Conservation (phyloP, 2,329 filamentous ascomycete species). For the Hyphodiscus sp. region DNA sequence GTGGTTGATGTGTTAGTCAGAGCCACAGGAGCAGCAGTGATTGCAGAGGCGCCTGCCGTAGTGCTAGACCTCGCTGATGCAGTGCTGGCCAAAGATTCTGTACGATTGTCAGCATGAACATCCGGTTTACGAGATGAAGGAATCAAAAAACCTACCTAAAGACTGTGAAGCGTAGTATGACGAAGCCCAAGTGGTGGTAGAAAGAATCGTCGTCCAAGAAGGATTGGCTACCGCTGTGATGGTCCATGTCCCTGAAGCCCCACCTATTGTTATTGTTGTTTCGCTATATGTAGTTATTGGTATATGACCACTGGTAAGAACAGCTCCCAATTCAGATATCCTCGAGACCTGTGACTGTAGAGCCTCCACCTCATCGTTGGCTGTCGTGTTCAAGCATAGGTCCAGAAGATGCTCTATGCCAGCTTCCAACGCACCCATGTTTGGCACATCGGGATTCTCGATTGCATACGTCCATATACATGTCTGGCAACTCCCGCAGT, state of each 20-base stretch:
- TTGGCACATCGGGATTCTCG: constrained; percentile 7
- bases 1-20: neutral
- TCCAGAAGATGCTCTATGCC: constrained; percentile 11
- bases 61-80: neutral
- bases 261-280: neutral
- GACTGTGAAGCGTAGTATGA: constrained; percentile 6
- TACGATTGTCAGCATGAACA: neutral
- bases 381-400: constrained; percentile 14
- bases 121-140: neutral
- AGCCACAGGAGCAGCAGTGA: neutral
- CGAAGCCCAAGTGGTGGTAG: constrained; percentile 7
- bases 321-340: constrained; percentile 7
- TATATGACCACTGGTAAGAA: neutral
- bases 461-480: constrained; percentile 20
- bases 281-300: neutral
- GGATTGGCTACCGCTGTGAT: neutral
- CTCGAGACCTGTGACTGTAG: constrained; percentile 19
- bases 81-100: neutral
- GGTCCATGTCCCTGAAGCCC: neutral
- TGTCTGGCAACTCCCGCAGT: constrained; percentile 21
- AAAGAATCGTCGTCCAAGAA: constrained; percentile 4
- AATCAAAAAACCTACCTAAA: neutral
- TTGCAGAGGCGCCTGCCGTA: neutral
- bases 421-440: constrained; percentile 2
- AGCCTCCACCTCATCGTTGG: constrained; percentile 8